Evolutionary conservation across 2,329 filamentous ascomycete species (phyloP).

Genomic region (Calonectria crousiana): DNA sequence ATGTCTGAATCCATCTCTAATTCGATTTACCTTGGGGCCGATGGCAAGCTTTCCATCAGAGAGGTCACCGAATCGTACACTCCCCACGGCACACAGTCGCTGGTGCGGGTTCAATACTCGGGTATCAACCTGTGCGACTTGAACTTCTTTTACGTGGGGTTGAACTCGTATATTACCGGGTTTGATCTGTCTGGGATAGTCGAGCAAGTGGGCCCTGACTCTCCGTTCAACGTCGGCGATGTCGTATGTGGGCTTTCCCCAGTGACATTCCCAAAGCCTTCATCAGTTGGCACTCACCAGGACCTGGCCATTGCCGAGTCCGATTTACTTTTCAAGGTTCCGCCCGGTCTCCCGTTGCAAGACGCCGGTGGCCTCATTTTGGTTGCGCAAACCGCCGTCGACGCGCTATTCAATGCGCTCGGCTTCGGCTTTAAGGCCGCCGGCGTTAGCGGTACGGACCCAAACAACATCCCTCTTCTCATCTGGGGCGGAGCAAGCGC

Average conservation of each 20-base stretch:
- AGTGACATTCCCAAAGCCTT: neutral
- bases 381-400: neutral
- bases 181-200: neutral
- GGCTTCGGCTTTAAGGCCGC: neutral
- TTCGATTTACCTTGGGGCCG: neutral
- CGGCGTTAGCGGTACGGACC: neutral
- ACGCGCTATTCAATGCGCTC: constrained; percentile 17
- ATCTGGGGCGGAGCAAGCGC: constrained; percentile 54
- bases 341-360: neutral
- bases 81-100: neutral
- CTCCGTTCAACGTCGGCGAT: neutral
- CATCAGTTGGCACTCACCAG: constrained; percentile 28
- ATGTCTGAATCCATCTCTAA: neutral
- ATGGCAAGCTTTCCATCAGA: neutral
- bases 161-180: neutral
- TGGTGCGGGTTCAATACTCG: neutral
- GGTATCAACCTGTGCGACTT: neutral
- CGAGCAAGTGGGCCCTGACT: neutral
- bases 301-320: constrained; percentile 25
- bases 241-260: neutral
- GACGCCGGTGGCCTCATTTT: neutral
- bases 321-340: neutral
- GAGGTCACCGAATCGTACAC: neutral
- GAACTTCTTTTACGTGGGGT: neutral
- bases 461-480: constrained; percentile 27